These are phyloP conservation scores for Eucalyptus cloeziana DNA, from an alignment of 345 rosid genomes.

Conservation along the genomic window DNA sequence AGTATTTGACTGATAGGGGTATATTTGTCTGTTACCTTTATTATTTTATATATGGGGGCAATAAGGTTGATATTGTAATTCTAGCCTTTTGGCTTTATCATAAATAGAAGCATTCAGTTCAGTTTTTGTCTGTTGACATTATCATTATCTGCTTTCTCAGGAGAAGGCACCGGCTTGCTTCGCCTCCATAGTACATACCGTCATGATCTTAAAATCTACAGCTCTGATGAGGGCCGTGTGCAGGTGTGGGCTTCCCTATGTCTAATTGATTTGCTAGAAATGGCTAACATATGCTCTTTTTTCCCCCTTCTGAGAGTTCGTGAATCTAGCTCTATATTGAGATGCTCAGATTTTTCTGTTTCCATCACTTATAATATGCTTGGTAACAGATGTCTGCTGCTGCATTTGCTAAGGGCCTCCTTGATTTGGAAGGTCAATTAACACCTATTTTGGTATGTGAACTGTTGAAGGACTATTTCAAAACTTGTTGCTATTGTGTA, in stretches of 20 bases:
- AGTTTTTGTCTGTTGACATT: background rate
- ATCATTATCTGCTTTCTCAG: slow-evolving; percentile 25
- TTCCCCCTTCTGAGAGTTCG: background rate
- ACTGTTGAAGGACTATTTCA: background rate
- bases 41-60: no score
- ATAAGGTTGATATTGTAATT: no score
- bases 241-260: slow-evolving; percentile 40
- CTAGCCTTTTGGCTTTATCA: no score
- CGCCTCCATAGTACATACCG: slow-evolving; percentile 99
- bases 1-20: no score
- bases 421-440: slow-evolving; percentile 96
- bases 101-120: no score
- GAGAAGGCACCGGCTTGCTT: slow-evolving; percentile 97
- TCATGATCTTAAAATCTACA: slow-evolving; percentile 97
- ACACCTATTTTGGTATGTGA: slow-evolving; percentile 91
- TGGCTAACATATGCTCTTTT: background rate
- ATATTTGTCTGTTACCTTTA: no score
- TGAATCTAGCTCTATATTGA: background rate
- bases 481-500: background rate
- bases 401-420: slow-evolving; percentile 99
- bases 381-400: slow-evolving; percentile 96
- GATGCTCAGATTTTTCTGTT: background rate
- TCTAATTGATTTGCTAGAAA: background rate
- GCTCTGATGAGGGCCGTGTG: slow-evolving; percentile 99
- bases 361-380: background rate